phyloP scores from a whole-genome alignment of 768 basidiomycete species.

The Pleurotus cornucopiae region DNA sequence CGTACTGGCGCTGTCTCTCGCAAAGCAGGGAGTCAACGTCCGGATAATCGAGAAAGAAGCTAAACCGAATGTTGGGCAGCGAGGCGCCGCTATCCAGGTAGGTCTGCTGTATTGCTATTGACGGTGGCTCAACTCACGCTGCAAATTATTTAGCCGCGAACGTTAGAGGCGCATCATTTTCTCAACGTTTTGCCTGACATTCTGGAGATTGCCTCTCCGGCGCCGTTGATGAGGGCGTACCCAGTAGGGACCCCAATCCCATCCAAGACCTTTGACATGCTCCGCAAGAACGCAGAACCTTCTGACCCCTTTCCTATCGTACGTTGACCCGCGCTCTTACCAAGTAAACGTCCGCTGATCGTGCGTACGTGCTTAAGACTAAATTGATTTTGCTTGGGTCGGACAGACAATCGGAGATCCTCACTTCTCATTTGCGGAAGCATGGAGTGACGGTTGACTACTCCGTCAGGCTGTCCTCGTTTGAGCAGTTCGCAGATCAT shows the following conservation, averaged over 20 bases:
- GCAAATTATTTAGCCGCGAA: conserved; percentile 12
- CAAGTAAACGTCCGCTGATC: conserved; percentile 4
- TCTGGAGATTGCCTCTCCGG: not conserved
- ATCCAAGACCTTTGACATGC: conserved; percentile 2
- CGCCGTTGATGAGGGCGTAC: not conserved
- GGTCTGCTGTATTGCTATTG: not conserved
- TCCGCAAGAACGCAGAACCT: conserved; percentile 3
- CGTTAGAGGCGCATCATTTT: conserved; percentile 9
- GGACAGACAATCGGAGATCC: conserved; percentile 26
- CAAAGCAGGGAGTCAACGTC: conserved; percentile 40
- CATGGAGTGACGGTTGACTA: conserved; percentile 33
- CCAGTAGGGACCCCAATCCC: not conserved
- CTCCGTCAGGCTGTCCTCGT: conserved; percentile 40
- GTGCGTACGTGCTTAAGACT: conserved; percentile 10
- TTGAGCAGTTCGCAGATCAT: conserved; percentile 30
- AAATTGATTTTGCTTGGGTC: conserved; percentile 18
- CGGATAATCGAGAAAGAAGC: conserved; percentile 48
- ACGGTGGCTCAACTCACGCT: not conserved
- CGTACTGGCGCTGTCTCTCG: conserved; percentile 35
- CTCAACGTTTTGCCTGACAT: conserved; percentile 12
- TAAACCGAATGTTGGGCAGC: conserved; percentile 28
- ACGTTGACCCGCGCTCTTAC: not conserved
- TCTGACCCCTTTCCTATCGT: not conserved
- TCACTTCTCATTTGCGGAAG: conserved; percentile 28
- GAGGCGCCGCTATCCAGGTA: conserved; percentile 36